Base-by-base conservation (phyloP, 495 filamentous ascomycete genomes). In the Gamarada debralockiae region DNA sequence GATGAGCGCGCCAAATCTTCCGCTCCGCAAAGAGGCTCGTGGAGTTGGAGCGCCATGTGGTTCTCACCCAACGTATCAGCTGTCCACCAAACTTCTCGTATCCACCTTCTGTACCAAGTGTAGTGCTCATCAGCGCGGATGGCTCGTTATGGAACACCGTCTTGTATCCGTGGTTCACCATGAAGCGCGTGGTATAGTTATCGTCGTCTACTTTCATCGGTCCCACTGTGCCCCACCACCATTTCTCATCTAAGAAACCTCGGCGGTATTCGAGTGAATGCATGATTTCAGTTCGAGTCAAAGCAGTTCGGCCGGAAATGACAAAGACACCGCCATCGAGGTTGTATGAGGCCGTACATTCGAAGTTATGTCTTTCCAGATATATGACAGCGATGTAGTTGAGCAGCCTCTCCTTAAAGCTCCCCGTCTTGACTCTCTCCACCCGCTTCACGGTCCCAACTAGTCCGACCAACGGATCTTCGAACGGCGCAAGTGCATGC, bases 181-280 rank as follows among this genome's bases (percentile, higher is more conserved):
- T 65, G 72, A 76, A 87, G 8, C 84, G 75, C 0, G 85, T 87
- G 55, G 79, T 75, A 61, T 80, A 87, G 61, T 87, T 86, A 69
- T 87, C 85, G 61, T 86, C 82, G 64, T 86, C 84, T 0, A 81
- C 74, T 50, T 81, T 80, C 18, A 86, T 68, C 14, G 66, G 60
- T 3, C 65, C 63, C 2, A 65, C 48, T 4, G 59, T 48, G 14
- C 58, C 64, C 54, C 80, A 76, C 55, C 74, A 74, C 59, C 76
- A 79, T 14, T 61, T 69, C 60, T 89, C 84, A 34, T 80, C 71
- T 14, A 67, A 71, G 65, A 83, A 87, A 9, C 68, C 76, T 14
- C 71, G 50, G 3, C 74, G 46, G n/a, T n/a, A n/a, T n/a, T n/a
- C n/a, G n/a, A n/a, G n/a, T 29, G 59, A 78, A 82, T 73, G 61